Evolutionary conservation across 2,329 filamentous ascomycete genomes (phyloP).

Genomic region (Talaromyces sp.): DNA sequence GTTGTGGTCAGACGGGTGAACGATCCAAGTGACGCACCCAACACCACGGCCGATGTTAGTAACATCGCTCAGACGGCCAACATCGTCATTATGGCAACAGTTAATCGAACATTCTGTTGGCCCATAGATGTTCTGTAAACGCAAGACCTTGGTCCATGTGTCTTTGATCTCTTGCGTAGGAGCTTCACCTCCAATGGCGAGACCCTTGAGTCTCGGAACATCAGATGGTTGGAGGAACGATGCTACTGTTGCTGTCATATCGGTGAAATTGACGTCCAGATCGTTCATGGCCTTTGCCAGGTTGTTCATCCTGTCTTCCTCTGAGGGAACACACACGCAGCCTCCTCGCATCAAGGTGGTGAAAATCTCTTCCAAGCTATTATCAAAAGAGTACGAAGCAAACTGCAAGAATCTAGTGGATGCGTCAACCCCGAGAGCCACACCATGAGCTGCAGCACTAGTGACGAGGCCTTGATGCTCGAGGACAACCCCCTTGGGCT

Average conservation of each 20-base stretch:
- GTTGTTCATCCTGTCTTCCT: slow-evolving; percentile 35
- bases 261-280: slow-evolving; percentile 51
- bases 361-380: slow-evolving; percentile 51
- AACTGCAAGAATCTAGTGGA: slow-evolving; percentile 57
- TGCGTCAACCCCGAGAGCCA: slow-evolving; percentile 44
- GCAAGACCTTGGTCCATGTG: slow-evolving; percentile 7
- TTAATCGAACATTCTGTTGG: slow-evolving; percentile 13
- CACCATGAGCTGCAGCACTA: slow-evolving; percentile 24
- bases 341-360: slow-evolving; percentile 53
- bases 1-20: slow-evolving; percentile 39
- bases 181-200: slow-evolving; percentile 40
- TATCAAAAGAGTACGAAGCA: slow-evolving; percentile 53
- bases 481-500: slow-evolving; percentile 55
- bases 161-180: slow-evolving; percentile 31
- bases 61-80: slow-evolving; percentile 6
- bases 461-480: slow-evolving; percentile 57
- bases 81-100: slow-evolving; percentile 9
- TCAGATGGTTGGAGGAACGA: slow-evolving; percentile 30
- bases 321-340: slow-evolving; percentile 55
- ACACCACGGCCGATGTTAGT: slow-evolving; percentile 30
- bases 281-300: slow-evolving; percentile 37
- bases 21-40: slow-evolving; percentile 41
- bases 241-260: slow-evolving; percentile 59
- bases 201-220: slow-evolving; percentile 34
- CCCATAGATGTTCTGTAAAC: slow-evolving; percentile 11